phyloP scores from a whole-genome alignment of 768 basidiomycete species.

The Porphyrellus cyaneotinctus region DNA sequence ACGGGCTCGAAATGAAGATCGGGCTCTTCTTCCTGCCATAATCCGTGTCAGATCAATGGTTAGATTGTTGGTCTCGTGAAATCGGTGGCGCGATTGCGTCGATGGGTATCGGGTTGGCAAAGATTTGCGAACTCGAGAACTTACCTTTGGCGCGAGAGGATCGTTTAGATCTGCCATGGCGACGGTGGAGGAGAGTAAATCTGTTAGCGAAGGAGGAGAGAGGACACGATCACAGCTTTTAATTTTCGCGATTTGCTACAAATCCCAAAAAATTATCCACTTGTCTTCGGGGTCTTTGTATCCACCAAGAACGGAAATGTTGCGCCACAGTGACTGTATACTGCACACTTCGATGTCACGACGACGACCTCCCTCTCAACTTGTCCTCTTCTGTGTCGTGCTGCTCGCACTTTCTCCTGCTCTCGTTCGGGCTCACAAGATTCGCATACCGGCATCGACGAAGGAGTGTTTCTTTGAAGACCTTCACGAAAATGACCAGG shows the following conservation, averaged over 20 bases:
- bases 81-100: slow-evolving; percentile 28
- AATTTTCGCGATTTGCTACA: slow-evolving; percentile 14
- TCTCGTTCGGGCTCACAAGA: slow-evolving; percentile 58
- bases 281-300: slow-evolving; percentile 27
- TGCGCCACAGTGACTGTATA: neutral
- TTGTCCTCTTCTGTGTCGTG: slow-evolving; percentile 41
- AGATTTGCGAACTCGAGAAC: slow-evolving; percentile 25
- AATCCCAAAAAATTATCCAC: slow-evolving; percentile 7
- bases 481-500: slow-evolving; percentile 87
- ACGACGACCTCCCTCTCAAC: no score
- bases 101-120: slow-evolving; percentile 14
- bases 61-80: slow-evolving; percentile 19
- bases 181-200: slow-evolving; percentile 16
- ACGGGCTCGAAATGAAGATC: slow-evolving; percentile 96
- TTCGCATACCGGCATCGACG: slow-evolving; percentile 70
- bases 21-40: slow-evolving; percentile 62
- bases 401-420: slow-evolving; percentile 31
- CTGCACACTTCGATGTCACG: slow-evolving; percentile 31
- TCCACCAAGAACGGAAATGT: slow-evolving; percentile 10
- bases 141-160: slow-evolving; percentile 68
- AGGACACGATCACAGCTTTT: slow-evolving; percentile 17
- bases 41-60: slow-evolving; percentile 27
- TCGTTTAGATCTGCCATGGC: slow-evolving; percentile 58
- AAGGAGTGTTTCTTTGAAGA: slow-evolving; percentile 98
- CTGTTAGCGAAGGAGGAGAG: slow-evolving; percentile 15